Evolutionary conservation across 345 rosid genomes (phyloP), one percentile per base, ranked within the genome.

Genomic region (Eucalyptus viminalis): DNA sequence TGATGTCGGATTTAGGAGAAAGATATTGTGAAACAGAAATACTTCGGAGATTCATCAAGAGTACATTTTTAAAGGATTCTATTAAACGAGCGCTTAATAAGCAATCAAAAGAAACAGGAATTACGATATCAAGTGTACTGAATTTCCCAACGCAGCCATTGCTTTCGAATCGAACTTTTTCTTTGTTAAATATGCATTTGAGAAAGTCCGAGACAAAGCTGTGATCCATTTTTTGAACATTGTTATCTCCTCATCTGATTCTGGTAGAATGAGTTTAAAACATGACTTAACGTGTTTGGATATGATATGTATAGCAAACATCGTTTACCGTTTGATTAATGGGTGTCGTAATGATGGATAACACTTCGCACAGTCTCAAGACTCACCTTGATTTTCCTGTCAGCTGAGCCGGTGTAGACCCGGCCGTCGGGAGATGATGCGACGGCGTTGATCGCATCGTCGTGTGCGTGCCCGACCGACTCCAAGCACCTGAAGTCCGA

Each of bases 351-450:
- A 31, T 69, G 21, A 34, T 8, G 80, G 76, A n/a, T n/a, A 5
- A 34, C 9, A 8, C 24, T 34, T 69, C 80, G 80, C 43, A 72
- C 4, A 11, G 14, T 72, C 27, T 17, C 21, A 37, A 19, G 45
- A 19, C 83, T 72, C 45, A 37, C 90, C 91, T 97, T 97, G 86
- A 97, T 95, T 86, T 90, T 97, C 90, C 89, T 92, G 93, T 97
- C 99, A 29, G 99, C 95, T 53, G 99, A 97, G 65, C 98, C 99
- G 6, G 98, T 97, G 87, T 96, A 97, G 51, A 96, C 93, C 87
- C 93, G 91, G 47, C 98, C 98, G 6, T 93, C 93, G 5, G 91
- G 56, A 12, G 97, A 95, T 86, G 93, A 86, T 86, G 93, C 97
- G 86, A 97, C 89, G 2, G 99, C 95, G 34, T 97, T 97, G 65